Percentiles rank a stretch among this genome's conserved stretches.
Evolutionary conservation across 2,329 filamentous ascomycete species (phyloP).

Genomic region (Colletotrichum navitas): DNA sequence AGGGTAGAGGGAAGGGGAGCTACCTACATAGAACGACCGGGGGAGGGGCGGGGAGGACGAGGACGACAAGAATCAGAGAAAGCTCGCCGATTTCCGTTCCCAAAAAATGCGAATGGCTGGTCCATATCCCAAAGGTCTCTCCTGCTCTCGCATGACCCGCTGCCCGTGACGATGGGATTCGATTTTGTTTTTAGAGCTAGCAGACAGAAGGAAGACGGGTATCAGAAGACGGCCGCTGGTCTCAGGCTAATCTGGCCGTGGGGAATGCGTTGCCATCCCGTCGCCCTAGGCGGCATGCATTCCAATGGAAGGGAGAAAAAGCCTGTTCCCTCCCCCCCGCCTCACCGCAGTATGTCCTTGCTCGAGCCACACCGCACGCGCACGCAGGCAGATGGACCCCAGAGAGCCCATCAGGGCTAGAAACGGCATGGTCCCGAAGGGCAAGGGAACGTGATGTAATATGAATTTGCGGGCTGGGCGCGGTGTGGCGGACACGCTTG

Average conservation of each 20-base stretch:
- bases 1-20: neutral
- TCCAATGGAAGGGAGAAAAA: constrained; percentile 35
- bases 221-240: neutral
- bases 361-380: neutral
- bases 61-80: neutral
- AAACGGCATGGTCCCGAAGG: neutral
- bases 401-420: neutral
- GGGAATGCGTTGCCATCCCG: constrained; percentile 34
- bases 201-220: neutral
- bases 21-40: too few relatives aligned
- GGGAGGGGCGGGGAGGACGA: neutral
- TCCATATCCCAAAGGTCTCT: constrained; percentile 3
- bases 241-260: constrained; percentile 36
- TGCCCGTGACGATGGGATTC: constrained; percentile 6
- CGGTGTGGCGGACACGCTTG: constrained; percentile 12
- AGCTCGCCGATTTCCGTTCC: neutral
- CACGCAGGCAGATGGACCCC: neutral
- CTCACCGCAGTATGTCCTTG: neutral
- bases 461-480: constrained; percentile 26
- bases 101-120: constrained; percentile 12
- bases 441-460: constrained; percentile 38
- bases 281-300: constrained; percentile 32
- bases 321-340: neutral
- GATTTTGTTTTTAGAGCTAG: neutral
- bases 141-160: constrained; percentile 1